A percentile compares a stretch with the other conserved stretches of the same genome.
These are phyloP conservation scores for Aegilops sharonensis DNA, from an alignment of 176 grass and related monocot genomes.

Conservation along the genomic window DNA sequence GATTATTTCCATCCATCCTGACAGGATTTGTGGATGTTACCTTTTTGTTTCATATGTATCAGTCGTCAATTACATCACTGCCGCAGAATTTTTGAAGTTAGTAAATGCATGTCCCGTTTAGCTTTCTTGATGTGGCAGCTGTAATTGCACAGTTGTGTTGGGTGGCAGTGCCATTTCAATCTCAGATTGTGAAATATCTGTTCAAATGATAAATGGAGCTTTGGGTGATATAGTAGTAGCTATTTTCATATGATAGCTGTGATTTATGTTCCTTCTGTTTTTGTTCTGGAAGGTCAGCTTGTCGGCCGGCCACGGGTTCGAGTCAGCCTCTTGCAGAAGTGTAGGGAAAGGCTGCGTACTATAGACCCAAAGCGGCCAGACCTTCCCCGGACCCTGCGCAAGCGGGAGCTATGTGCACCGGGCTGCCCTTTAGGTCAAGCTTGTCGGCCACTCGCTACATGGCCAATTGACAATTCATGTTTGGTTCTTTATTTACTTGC, in stretches of 20 bases:
- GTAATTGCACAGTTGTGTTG: neutral
- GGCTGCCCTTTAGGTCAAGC: neutral
- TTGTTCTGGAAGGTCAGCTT: neutral
- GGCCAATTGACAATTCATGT: neutral
- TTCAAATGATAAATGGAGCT: neutral
- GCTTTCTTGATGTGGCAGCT: conserved; percentile 11
- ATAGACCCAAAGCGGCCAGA: too few species aligned
- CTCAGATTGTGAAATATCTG: neutral
- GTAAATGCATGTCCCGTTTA: neutral
- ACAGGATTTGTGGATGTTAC: neutral
- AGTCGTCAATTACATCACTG: neutral
- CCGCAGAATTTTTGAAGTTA: conserved; percentile 5
- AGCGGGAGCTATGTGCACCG: too few species aligned
- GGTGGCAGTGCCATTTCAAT: neutral
- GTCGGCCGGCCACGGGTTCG: neutral
- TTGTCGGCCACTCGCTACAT: neutral
- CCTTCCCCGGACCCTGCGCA: too few species aligned
- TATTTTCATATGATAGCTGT: conserved; percentile 1
- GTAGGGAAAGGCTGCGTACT: too few species aligned
- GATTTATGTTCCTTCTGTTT: neutral
- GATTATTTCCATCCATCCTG: conserved; percentile 5
- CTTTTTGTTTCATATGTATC: conserved; percentile 2
- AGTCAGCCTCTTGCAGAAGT: too few species aligned
- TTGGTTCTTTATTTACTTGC: neutral
- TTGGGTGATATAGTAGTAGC: neutral